phyloP scores from a whole-genome alignment of 345 rosid species.

The Moricandia arvensis region DNA sequence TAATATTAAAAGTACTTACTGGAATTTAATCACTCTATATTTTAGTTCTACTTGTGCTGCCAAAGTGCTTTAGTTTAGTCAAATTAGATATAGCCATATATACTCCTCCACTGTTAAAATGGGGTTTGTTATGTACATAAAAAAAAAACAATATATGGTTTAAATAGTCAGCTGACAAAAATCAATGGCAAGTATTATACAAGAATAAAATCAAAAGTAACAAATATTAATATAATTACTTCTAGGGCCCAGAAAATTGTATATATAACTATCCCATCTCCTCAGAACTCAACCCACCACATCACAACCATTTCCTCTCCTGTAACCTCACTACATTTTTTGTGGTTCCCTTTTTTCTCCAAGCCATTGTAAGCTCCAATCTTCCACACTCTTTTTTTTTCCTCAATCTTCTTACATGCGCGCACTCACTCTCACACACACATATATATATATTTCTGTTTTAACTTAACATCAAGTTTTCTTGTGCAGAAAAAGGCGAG shows the following conservation, averaged over 20 bases:
- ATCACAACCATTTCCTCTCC: not conserved
- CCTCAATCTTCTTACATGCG: not conserved
- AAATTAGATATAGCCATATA: not conserved
- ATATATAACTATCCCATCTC: conserved; percentile 27
- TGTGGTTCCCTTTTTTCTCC: conserved; percentile 5
- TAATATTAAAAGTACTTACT: not conserved
- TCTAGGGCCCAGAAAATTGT: not conserved
- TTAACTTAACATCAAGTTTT: not conserved
- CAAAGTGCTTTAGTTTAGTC: not conserved
- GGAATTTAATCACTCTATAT: not conserved
- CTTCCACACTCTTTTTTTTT: conserved; percentile 5
- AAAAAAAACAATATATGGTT: not conserved
- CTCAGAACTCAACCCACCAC: conserved; percentile 7
- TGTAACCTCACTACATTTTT: not conserved
- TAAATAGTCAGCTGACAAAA: not conserved
- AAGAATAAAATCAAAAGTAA: not conserved
- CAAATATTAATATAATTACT: not conserved
- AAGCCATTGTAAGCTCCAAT: conserved; percentile 22
- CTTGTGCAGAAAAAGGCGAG: conserved; percentile 8
- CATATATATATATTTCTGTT: not conserved
- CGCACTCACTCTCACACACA: not conserved
- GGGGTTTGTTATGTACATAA: not conserved
- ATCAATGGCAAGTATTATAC: not conserved
- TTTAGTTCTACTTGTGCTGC: not conserved
- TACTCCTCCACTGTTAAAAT: not conserved